A percentile compares a stretch with the other conserved stretches of the same genome.
Conservation (phyloP, 345 rosid species). For the Syzygium aromaticum region DNA sequence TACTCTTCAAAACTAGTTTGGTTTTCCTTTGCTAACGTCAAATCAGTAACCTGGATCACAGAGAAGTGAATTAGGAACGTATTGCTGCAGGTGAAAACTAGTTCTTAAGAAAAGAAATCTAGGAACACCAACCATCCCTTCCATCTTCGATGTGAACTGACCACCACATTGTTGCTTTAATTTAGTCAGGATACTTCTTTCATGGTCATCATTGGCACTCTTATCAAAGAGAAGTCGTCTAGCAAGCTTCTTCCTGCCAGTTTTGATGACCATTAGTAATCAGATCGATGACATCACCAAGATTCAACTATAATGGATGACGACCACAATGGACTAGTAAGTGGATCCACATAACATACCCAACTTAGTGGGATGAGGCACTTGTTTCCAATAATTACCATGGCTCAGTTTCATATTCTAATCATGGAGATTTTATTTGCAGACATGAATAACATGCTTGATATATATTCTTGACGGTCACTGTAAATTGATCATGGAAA, state of each 20-base stretch:
- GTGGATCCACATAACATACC: not conserved
- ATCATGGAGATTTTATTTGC: not conserved
- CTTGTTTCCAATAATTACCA: not conserved
- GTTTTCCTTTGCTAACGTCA: slow-evolving; percentile 80
- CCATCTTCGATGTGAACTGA: slow-evolving; percentile 81
- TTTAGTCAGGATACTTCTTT: slow-evolving; percentile 63
- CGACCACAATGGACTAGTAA: not conserved
- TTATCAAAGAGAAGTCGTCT: slow-evolving; percentile 44
- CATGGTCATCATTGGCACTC: slow-evolving; percentile 69
- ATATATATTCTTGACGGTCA: not conserved
- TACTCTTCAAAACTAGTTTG: slow-evolving; percentile 67
- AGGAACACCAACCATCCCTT: slow-evolving; percentile 54
- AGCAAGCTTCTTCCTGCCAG: slow-evolving; percentile 66
- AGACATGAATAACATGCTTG: not conserved
- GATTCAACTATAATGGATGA: not conserved
- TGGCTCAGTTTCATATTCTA: not conserved
- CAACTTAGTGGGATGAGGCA: not conserved
- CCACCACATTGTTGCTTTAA: slow-evolving; percentile 76
- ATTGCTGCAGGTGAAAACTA: not conserved
- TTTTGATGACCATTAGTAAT: not conserved
- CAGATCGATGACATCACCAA: not conserved
- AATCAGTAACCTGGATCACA: slow-evolving; percentile 60
- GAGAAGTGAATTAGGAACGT: not conserved
- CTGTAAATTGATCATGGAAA: not conserved
- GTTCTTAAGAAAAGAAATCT: not conserved